Conservation (phyloP, 2,329 filamentous ascomycete genomes). For the Fusarium chaquense region DNA sequence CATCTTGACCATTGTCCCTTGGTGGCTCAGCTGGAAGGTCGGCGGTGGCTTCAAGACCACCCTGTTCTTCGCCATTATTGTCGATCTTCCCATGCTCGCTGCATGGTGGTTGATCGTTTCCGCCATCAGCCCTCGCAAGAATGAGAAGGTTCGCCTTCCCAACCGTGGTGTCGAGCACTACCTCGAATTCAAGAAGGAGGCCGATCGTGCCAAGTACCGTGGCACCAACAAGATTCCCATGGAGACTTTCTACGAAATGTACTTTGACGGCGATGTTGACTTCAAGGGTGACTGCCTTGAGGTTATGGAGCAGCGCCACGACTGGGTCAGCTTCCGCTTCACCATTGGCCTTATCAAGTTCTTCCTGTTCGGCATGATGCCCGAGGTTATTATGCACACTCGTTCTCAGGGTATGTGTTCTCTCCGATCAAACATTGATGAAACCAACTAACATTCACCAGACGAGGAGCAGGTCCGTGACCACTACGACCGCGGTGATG, state of each 20-base stretch:
- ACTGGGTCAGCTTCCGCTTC: slow-evolving; percentile 96
- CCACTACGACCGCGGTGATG: slow-evolving; percentile 97
- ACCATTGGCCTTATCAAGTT: slow-evolving; percentile 87
- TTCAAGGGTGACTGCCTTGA: slow-evolving; percentile 95
- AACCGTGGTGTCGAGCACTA: slow-evolving; percentile 93
- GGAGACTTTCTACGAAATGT: slow-evolving; percentile 97
- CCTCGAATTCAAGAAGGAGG: slow-evolving; percentile 80
- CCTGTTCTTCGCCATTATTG: slow-evolving; percentile 86
- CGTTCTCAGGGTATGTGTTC: slow-evolving; percentile 75
- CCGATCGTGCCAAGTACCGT: slow-evolving; percentile 73
- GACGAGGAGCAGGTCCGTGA: slow-evolving; percentile 97
- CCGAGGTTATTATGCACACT: slow-evolving; percentile 92
- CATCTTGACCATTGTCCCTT: slow-evolving; percentile 77
- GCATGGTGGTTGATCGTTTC: slow-evolving; percentile 87
- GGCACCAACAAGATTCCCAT: slow-evolving; percentile 86
- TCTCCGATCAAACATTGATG: not conserved
- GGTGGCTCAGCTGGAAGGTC: slow-evolving; percentile 85
- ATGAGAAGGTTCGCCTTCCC: slow-evolving; percentile 89
- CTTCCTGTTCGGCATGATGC: slow-evolving; percentile 88
- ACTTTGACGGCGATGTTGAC: slow-evolving; percentile 93
- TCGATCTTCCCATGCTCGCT: slow-evolving; percentile 81
- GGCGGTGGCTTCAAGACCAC: slow-evolving; percentile 89
- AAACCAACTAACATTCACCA: slow-evolving; percentile 33
- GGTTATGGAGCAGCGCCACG: slow-evolving; percentile 91
- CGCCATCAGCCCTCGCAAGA: slow-evolving; percentile 85